phyloP scores from a whole-genome alignment of 139 green algal genomes.

The Chlamydomonas sp. region DNA sequence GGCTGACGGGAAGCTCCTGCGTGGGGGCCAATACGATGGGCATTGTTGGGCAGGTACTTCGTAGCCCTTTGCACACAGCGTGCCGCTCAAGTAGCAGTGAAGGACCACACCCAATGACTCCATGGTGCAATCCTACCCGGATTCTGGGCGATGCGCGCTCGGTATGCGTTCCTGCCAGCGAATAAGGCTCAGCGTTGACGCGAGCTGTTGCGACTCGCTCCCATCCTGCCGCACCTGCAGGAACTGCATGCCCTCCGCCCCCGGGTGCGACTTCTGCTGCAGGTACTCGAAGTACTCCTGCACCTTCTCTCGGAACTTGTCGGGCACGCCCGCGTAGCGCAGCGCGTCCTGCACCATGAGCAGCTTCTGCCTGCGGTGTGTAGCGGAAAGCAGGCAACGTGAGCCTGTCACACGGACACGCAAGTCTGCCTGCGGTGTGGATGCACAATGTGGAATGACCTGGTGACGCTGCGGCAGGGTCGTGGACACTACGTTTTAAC shows the following conservation, averaged over 20 bases:
- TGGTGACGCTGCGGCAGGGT: too few relatives aligned
- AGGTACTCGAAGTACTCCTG: slow-evolving; percentile 43
- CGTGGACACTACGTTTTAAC: too few relatives aligned
- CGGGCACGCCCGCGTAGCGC: slow-evolving; percentile 36
- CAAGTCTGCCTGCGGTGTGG: too few relatives aligned
- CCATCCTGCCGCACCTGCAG: slow-evolving; percentile 1
- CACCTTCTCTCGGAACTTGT: slow-evolving; percentile 13
- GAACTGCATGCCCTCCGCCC: slow-evolving; percentile 37
- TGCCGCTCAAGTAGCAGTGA: too few relatives aligned
- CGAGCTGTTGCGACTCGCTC: background rate
- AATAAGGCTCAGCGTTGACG: too few relatives aligned
- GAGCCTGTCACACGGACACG: too few relatives aligned
- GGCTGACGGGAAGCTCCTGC: slow-evolving; percentile 27
- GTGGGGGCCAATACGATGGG: background rate
- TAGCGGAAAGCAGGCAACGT: background rate
- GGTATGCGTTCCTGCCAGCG: too few relatives aligned
- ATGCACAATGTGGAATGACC: too few relatives aligned
- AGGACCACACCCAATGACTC: background rate
- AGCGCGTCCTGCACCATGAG: slow-evolving; percentile 45
- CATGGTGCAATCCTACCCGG: background rate
- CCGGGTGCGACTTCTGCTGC: slow-evolving; percentile 28
- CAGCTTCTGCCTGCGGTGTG: slow-evolving; percentile 24
- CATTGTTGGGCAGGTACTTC: background rate
- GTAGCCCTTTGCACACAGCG: too few relatives aligned
- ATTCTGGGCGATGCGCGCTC: background rate